These are phyloP conservation scores for Ceratobasidium sp. DNA, from an alignment of 1,284 basidiomycete species.

Conservation along the genomic window DNA sequence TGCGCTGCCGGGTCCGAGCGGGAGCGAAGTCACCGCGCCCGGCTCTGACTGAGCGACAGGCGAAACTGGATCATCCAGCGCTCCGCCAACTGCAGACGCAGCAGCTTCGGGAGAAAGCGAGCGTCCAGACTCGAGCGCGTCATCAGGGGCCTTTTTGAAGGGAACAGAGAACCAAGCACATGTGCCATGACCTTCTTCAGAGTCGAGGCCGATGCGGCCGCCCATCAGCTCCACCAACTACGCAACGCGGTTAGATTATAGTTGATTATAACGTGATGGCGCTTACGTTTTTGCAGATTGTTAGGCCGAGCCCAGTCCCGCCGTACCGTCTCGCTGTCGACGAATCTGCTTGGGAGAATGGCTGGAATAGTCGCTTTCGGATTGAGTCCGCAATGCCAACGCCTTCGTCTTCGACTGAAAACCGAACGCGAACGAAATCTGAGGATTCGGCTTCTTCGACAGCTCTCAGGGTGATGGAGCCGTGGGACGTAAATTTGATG, in stretches of 20 bases:
- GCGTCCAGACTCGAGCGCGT: background rate
- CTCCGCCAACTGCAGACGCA: background rate
- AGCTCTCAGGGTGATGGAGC: conserved; percentile 38
- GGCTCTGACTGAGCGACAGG: background rate
- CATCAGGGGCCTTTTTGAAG: conserved; percentile 32
- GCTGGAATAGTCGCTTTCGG: conserved; percentile 35
- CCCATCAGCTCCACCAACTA: conserved; percentile 45
- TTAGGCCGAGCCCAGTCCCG: conserved; percentile 40
- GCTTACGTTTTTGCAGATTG: conserved; percentile 38
- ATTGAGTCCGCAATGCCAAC: conserved; percentile 41
- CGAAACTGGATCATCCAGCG: background rate
- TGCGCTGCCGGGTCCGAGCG: conserved; percentile 1
- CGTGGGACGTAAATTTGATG: conserved; percentile 43
- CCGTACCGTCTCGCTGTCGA: conserved; percentile 44
- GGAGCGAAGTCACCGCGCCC: background rate
- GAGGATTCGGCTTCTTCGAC: conserved; percentile 23
- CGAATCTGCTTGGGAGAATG: conserved; percentile 43
- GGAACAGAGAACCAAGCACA: conserved; percentile 40
- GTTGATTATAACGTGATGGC: background rate
- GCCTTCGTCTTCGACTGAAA: conserved; percentile 39
- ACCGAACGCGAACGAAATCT: conserved; percentile 15
- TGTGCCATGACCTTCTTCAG: conserved; percentile 38
- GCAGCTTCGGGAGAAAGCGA: conserved; percentile 16
- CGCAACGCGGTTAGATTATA: background rate
- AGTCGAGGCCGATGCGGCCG: conserved; percentile 42